Conservation (phyloP, 768 basidiomycete species). For the Astraeus odoratus region DNA sequence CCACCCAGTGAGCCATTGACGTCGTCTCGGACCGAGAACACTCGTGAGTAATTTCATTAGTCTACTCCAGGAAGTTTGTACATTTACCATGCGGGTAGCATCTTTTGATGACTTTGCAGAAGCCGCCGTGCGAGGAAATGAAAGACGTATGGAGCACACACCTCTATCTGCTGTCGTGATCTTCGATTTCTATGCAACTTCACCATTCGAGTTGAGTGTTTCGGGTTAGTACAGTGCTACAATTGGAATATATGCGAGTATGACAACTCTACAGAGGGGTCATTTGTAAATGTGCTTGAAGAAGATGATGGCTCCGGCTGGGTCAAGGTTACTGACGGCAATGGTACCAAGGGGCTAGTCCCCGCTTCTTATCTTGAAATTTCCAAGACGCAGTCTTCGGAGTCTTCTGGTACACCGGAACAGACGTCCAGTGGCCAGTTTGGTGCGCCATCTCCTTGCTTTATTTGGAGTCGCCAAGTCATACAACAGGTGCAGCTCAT, state of each 20-base stretch:
- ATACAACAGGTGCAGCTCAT: slow-evolving; percentile 44
- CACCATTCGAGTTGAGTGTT: slow-evolving; percentile 69
- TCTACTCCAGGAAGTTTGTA: slow-evolving; percentile 3
- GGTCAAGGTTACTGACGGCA: slow-evolving; percentile 62
- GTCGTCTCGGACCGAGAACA: slow-evolving; percentile 26
- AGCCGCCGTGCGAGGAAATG: slow-evolving; percentile 36
- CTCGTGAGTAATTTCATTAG: slow-evolving; percentile 12
- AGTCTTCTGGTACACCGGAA: slow-evolving; percentile 9
- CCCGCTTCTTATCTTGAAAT: slow-evolving; percentile 75
- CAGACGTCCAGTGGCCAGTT: slow-evolving; percentile 36
- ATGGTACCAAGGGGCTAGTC: slow-evolving; percentile 63
- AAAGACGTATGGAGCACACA: slow-evolving; percentile 36
- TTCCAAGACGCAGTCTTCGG: slow-evolving; percentile 21
- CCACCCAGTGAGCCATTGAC: slow-evolving; percentile 25
- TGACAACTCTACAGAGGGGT: slow-evolving; percentile 44
- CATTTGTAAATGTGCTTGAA: slow-evolving; percentile 59
- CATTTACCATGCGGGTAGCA: slow-evolving; percentile 4
- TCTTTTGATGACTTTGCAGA: slow-evolving; percentile 6
- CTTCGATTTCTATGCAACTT: slow-evolving; percentile 70
- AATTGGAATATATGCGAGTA: slow-evolving; percentile 8
- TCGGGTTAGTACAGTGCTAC: slow-evolving; percentile 37
- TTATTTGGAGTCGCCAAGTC: slow-evolving; percentile 1
- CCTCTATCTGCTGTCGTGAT: slow-evolving; percentile 53
- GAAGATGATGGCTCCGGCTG: slow-evolving; percentile 84
- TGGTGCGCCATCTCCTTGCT: slow-evolving; percentile 38